Conservation (phyloP, 2,329 filamentous ascomycete species). For the Colletotrichum sp. region DNA sequence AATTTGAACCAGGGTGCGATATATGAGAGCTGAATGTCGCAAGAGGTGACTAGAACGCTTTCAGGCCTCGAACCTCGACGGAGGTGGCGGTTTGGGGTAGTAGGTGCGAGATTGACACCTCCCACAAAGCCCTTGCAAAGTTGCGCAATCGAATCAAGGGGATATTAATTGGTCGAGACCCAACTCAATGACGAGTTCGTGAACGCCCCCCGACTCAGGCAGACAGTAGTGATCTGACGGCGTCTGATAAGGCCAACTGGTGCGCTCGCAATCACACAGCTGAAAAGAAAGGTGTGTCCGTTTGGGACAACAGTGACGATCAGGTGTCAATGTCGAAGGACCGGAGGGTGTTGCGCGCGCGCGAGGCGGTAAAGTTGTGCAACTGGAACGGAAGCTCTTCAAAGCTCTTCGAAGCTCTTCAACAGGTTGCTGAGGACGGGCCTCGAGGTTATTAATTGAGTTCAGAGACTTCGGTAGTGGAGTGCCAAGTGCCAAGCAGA, state of each 20-base stretch:
- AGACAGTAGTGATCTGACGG: neutral
- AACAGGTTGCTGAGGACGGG: neutral
- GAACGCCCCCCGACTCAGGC: neutral
- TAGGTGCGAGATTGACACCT: constrained; percentile 9
- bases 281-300: neutral
- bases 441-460: constrained; percentile 12
- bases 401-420: constrained; percentile 1
- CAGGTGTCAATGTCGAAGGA: neutral
- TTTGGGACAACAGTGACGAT: neutral
- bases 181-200: neutral
- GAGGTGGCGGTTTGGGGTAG: constrained; percentile 11
- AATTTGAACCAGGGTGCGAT: neutral
- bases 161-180: constrained; percentile 1
- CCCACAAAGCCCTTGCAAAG: constrained; percentile 8
- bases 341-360: neutral
- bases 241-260: neutral
- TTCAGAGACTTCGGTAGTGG: constrained; percentile 15
- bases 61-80: constrained; percentile 1
- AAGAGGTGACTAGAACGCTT: constrained; percentile 9
- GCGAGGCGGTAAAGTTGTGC: neutral
- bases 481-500: constrained; percentile 12
- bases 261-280: neutral
- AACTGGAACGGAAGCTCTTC: constrained; percentile 7
- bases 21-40: constrained; percentile 4
- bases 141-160: constrained; percentile 15